phyloP scores from a whole-genome alignment of 768 basidiomycete species.

The Suillus discolor region DNA sequence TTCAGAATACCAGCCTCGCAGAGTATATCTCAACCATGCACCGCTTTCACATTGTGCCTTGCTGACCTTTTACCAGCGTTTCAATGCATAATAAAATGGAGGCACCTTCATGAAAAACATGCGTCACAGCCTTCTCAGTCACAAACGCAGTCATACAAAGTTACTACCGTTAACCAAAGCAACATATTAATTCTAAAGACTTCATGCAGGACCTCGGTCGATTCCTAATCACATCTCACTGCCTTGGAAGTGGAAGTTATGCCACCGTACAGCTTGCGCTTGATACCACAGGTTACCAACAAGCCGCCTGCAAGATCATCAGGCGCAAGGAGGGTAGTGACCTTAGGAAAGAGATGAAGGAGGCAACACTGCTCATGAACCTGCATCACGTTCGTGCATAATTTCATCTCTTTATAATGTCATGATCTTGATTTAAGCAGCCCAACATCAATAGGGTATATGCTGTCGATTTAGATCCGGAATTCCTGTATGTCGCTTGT shows the following conservation, averaged over 20 bases:
- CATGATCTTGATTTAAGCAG: conserved; percentile 36
- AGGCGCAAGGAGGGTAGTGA: conserved; percentile 52
- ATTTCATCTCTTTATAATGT: neutral
- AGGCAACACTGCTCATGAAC: conserved; percentile 71
- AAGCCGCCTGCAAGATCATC: conserved; percentile 87
- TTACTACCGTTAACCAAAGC: conserved; percentile 23
- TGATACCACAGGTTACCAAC: conserved; percentile 60
- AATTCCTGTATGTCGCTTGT: conserved; percentile 51
- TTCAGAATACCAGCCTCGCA: conserved; percentile 69
- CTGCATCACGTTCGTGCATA: conserved; percentile 62
- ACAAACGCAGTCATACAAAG: conserved; percentile 53
- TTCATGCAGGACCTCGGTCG: conserved; percentile 56
- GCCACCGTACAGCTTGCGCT: conserved; percentile 81
- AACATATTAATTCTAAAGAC: conserved; percentile 3
- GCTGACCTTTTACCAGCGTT: conserved; percentile 48
- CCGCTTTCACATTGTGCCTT: conserved; percentile 5
- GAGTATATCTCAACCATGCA: conserved; percentile 37
- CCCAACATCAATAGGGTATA: conserved; percentile 83
- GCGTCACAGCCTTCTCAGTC: conserved; percentile 62
- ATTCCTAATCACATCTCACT: conserved; percentile 77
- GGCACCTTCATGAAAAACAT: conserved; percentile 55
- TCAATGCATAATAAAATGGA: conserved; percentile 62
- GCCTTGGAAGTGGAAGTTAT: conserved; percentile 80
- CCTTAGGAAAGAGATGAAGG: conserved; percentile 64
- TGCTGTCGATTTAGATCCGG: conserved; percentile 62